Conservation (phyloP, 176 grass and related monocot genomes). For the Musa beccarii region DNA sequence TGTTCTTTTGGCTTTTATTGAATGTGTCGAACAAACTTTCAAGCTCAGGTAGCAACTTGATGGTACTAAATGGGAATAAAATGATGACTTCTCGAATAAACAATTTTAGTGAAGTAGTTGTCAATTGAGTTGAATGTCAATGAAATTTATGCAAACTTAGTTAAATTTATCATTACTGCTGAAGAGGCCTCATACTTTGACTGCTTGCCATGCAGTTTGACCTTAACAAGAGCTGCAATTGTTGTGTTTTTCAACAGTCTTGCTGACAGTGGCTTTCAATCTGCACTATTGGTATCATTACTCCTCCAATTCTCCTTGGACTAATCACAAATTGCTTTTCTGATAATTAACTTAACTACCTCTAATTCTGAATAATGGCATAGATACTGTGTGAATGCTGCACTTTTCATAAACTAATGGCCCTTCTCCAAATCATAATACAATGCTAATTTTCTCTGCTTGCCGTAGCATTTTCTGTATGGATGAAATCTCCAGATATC, state of each 20-base stretch:
- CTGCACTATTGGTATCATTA: constrained; percentile 54
- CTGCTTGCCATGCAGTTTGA: constrained; percentile 31
- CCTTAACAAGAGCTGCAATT: constrained; percentile 49
- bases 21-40: too few species aligned
- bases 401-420: too few species aligned
- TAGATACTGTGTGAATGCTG: too few species aligned
- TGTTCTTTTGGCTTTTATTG: too few species aligned
- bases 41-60: too few species aligned
- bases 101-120: neutral
- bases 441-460: neutral
- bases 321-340: neutral
- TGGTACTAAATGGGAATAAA: too few species aligned
- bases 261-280: constrained; percentile 65
- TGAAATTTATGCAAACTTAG: neutral
- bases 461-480: neutral
- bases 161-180: neutral
- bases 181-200: neutral
- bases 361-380: too few species aligned
- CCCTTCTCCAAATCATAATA: neutral
- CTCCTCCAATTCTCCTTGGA: constrained; percentile 3
- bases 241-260: constrained; percentile 73
- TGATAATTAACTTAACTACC: too few species aligned
- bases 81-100: too few species aligned
- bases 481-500: neutral
- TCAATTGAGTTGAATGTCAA: constrained; percentile 9